phyloP scores from a whole-genome alignment of 169 alveolate species.

The Miamiensis avidus region DNA sequence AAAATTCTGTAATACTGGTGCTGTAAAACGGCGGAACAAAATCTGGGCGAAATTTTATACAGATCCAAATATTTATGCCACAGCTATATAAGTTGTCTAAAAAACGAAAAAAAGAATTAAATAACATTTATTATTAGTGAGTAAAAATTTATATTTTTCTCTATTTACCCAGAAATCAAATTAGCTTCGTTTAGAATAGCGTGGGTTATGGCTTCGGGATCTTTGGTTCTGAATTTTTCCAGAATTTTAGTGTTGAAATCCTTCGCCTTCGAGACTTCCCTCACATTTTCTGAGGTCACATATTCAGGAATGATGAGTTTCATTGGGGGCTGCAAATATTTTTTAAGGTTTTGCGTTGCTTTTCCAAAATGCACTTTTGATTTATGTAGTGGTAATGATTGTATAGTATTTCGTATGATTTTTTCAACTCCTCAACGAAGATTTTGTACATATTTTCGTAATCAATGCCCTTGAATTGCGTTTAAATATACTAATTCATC shows the following conservation, averaged over 20 bases:
- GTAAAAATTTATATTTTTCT: no score
- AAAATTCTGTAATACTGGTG: slow-evolving; percentile 19
- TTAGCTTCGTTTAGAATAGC: slow-evolving; percentile 48
- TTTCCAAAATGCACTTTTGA: slow-evolving; percentile 43
- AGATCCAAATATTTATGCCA: slow-evolving; percentile 47
- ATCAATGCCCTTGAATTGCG: slow-evolving; percentile 31
- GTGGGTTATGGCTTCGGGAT: slow-evolving; percentile 47
- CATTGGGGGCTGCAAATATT: slow-evolving; percentile 44
- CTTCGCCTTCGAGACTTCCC: slow-evolving; percentile 13
- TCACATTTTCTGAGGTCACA: slow-evolving; percentile 35
- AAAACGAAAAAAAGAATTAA: no score
- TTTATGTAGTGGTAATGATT: slow-evolving; percentile 36
- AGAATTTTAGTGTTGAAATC: slow-evolving; percentile 30
- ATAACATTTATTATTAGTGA: no score
- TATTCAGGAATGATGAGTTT: slow-evolving; percentile 50
- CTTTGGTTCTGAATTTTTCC: slow-evolving; percentile 46
- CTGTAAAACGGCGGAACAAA: slow-evolving; percentile 35
- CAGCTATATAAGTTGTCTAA: slow-evolving; percentile 32
- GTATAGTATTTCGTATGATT: slow-evolving; percentile 24
- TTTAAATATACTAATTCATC: neutral
- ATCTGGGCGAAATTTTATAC: slow-evolving; percentile 44
- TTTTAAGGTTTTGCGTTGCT: slow-evolving; percentile 39
- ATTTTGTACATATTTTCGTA: slow-evolving; percentile 38
- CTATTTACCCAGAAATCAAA: slow-evolving; percentile 20
- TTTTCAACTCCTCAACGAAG: slow-evolving; percentile 35